Evolutionary conservation across 352 stramenopile genomes (phyloP), one percentile per base, ranked within the genome.

Genomic region (Phytopythium vexans): DNA sequence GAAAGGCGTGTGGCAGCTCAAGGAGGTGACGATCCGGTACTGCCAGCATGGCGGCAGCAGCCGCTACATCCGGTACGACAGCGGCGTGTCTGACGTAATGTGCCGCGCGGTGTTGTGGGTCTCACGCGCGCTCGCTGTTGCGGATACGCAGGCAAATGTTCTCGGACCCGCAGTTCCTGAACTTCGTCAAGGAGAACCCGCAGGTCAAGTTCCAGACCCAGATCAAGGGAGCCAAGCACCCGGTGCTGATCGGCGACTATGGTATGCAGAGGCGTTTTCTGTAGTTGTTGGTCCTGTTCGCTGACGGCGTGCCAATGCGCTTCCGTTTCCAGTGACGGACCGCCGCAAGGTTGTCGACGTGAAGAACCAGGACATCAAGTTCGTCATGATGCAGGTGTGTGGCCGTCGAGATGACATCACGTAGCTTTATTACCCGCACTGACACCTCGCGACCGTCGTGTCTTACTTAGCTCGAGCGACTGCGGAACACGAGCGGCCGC

Each of bases 101-200:
- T 14, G 14, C 27, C n/a, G 36, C n/a, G 4, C n/a, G 33, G 36
- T 37, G 8, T 8, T 37, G 11, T 48, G 21, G 6, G 32, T 42
- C 12, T 52, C 0, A 42, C 31, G 27, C 41, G 5, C 35, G 40
- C 38, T 46, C 37, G 57, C 31, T 44, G 41, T 15, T 42, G 32
- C 4, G 12, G 16, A 36, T 4, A 8, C 21, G 27, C 46, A 86
- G 74, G 35, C 64, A 89, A 37, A 72, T 95, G 64, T 70, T 95
- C 45, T 65, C 68, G 41, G 82, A 93, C 53, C 51, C 77, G 56
- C 82, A 82, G 41, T 95, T 95, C 64, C 61, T 90, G 35, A 68
- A 78, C 42, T 93, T 95, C 54, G 86, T 95, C 41, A 81, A 89
- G 62, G 82, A 91, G 55, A 95, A 95, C 61, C 86, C 86, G 51